Evolutionary conservation across 2,329 filamentous ascomycete genomes (phyloP).

Genomic region (Aspergillus proliferans): DNA sequence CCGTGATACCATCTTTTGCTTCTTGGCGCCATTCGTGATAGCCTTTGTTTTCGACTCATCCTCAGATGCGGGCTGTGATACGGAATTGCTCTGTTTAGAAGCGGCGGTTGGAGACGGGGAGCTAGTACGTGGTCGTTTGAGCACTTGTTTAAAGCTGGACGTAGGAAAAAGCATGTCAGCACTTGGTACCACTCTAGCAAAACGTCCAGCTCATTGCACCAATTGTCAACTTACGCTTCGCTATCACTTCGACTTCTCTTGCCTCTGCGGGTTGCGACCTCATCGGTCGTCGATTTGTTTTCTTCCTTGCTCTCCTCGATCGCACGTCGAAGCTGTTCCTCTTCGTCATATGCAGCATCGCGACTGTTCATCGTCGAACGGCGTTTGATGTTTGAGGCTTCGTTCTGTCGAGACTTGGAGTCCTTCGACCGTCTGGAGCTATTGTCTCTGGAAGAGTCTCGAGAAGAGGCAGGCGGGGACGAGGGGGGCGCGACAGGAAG

Average conservation of each 20-base stretch:
- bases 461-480: slow-evolving; percentile 38
- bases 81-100: slow-evolving; percentile 43
- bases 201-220: background rate
- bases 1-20: slow-evolving; percentile 52
- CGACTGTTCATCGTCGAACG: slow-evolving; percentile 97
- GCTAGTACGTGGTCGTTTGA: slow-evolving; percentile 77
- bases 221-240: slow-evolving; percentile 68
- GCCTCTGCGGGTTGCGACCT: slow-evolving; percentile 54
- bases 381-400: slow-evolving; percentile 64
- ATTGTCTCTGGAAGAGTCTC: slow-evolving; percentile 37
- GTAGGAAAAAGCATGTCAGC: slow-evolving; percentile 18
- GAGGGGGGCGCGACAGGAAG: slow-evolving; percentile 51
- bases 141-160: slow-evolving; percentile 59
- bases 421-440: slow-evolving; percentile 32
- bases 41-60: slow-evolving; percentile 53
- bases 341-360: slow-evolving; percentile 90
- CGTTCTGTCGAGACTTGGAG: slow-evolving; percentile 44
- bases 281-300: slow-evolving; percentile 50
- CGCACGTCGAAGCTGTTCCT: slow-evolving; percentile 77
- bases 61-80: slow-evolving; percentile 51
- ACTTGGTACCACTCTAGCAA: slow-evolving; percentile 12
- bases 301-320: slow-evolving; percentile 95
- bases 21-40: slow-evolving; percentile 44
- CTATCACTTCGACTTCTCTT: slow-evolving; percentile 87
- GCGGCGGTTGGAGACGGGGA: slow-evolving; percentile 64